Base-by-base conservation (phyloP, 805 yeast genomes). In the Yarrowia yakushimensis region DNA sequence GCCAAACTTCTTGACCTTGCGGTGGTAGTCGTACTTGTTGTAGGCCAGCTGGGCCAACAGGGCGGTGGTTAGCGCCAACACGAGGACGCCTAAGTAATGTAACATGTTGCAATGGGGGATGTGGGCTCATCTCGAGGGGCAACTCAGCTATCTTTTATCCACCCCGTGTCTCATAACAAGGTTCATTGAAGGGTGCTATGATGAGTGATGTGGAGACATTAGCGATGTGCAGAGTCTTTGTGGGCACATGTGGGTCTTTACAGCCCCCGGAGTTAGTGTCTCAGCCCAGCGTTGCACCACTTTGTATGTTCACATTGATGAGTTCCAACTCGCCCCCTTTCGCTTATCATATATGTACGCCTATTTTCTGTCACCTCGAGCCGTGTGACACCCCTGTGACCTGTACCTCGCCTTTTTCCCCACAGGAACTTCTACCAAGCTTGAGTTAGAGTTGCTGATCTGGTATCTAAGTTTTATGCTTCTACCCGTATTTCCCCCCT, bases 1-100 rank as follows among this genome's bases (percentile, higher is more conserved):
- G 18, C 61, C 61, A 22, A 20, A 39, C 37, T 55, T 39, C 30
- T 55, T 55, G 13, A 41, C 61, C 30, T 55, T 55, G 15, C 61
- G 34, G 48, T 55, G 10, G 48, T 55, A 39, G 13, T 39, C 61
- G 23, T 39, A 55, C 36, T 55, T 55, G 37, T 55, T 39, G 48
- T 55, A 55, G 48, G 39, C 48, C 48, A 27, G 5, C 30, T 55
- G 61, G 15, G 59, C 59, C 17, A 52, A 8, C n/a, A 34, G 31
- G 2, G 59, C 59, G 15, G 59, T 11, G n/a, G 59, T 17, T 9
- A 52, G 43, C 30, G 59, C 59, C 43, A 52, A 20, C 23, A 52
- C 25, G 10, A 52, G 31, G n/a, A 52, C 33, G 31, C 33, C 59
- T 25, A 52, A 34, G 33, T 36, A 43, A 15, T 52, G 59, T 18